Conservation (phyloP, 495 filamentous ascomycete genomes). For the Evansstolkia leycettana region DNA sequence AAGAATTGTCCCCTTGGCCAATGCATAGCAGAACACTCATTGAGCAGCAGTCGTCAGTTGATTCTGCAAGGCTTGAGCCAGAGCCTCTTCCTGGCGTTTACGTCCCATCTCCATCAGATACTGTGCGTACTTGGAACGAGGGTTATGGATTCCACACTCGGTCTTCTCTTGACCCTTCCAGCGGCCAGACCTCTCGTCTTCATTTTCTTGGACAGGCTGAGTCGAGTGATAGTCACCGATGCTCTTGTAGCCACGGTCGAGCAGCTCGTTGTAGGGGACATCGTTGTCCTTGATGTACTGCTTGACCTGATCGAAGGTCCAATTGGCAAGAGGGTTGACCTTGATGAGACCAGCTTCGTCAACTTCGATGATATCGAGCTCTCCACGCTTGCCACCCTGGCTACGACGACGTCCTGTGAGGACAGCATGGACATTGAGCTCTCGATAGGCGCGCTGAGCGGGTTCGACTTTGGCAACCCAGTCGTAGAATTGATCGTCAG, state of each 20-base stretch:
- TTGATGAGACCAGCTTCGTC: slow-evolving; percentile 91
- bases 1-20: too few species aligned
- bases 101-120: slow-evolving; percentile 63
- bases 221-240: slow-evolving; percentile 98
- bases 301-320: slow-evolving; percentile 83
- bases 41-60: slow-evolving; percentile 20
- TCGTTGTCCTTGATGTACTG: slow-evolving; percentile 72
- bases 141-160: slow-evolving; percentile 98
- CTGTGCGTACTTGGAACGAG: slow-evolving; percentile 79
- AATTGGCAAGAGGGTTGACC: slow-evolving; percentile 97
- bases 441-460: slow-evolving; percentile 78
- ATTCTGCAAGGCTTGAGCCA: slow-evolving; percentile 31
- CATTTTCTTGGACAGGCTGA: slow-evolving; percentile 73
- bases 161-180: slow-evolving; percentile 95
- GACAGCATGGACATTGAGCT: slow-evolving; percentile 82
- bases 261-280: slow-evolving; percentile 85
- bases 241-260: slow-evolving; percentile 91
- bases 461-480: slow-evolving; percentile 97
- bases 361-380: slow-evolving; percentile 79
- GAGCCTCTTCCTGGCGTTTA: slow-evolving; percentile 54
- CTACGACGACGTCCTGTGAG: slow-evolving; percentile 87
- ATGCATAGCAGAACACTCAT: slow-evolving; percentile 10
- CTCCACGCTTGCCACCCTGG: slow-evolving; percentile 86
- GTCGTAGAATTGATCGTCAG: slow-evolving; percentile 81
- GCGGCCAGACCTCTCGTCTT: slow-evolving; percentile 92